Conservation (phyloP, 768 basidiomycete genomes). For the Boletus subparvulus region DNA sequence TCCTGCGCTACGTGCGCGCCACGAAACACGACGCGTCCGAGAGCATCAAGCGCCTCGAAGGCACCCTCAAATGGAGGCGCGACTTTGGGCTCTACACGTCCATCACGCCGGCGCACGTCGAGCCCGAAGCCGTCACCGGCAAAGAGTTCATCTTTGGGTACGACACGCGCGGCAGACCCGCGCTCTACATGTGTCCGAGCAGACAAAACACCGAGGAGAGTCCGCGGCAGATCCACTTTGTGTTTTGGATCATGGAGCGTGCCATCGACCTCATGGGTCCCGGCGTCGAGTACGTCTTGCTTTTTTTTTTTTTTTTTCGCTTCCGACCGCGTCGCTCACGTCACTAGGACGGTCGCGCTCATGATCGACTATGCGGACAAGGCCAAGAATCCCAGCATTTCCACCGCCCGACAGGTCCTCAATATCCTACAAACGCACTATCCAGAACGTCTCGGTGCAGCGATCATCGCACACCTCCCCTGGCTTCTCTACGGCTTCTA, state of each 20-base stretch:
- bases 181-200: slow-evolving; percentile 63
- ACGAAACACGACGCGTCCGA: slow-evolving; percentile 65
- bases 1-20: slow-evolving; percentile 76
- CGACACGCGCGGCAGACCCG: slow-evolving; percentile 64
- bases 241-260: slow-evolving; percentile 78
- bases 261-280: slow-evolving; percentile 74
- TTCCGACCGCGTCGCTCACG: background rate
- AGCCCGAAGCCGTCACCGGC: slow-evolving; percentile 80
- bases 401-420: slow-evolving; percentile 43
- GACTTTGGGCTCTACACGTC: slow-evolving; percentile 71
- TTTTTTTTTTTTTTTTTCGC: background rate
- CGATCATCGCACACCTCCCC: slow-evolving; percentile 79
- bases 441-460: slow-evolving; percentile 78
- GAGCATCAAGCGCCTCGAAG: slow-evolving; percentile 66
- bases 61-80: slow-evolving; percentile 75
- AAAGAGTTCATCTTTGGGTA: slow-evolving; percentile 80
- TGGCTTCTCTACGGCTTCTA: slow-evolving; percentile 73
- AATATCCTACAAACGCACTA: slow-evolving; percentile 79
- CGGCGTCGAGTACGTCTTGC: slow-evolving; percentile 69
- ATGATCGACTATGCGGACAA: slow-evolving; percentile 79
- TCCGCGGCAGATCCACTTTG: slow-evolving; percentile 66
- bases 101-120: slow-evolving; percentile 61
- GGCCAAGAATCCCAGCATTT: slow-evolving; percentile 54
- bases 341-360: slow-evolving; percentile 57
- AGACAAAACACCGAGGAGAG: slow-evolving; percentile 78